Percentiles rank a stretch among this genome's conserved stretches.
Evolutionary conservation across 2,329 filamentous ascomycete genomes (phyloP).

Genomic region (Talaromyces atroroseus): DNA sequence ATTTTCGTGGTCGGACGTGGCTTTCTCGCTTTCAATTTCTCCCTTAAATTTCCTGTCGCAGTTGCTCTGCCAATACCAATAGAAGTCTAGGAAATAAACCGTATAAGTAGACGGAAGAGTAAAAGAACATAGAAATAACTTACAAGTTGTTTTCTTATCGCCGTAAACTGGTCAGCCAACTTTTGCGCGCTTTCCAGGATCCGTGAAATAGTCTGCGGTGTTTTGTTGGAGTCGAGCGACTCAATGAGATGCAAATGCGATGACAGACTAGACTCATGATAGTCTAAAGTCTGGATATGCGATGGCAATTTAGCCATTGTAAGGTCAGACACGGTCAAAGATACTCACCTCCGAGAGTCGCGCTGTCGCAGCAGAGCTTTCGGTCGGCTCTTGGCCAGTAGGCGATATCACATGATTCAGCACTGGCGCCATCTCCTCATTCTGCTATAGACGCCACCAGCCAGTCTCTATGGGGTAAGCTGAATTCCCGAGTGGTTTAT

Average conservation of each 20-base stretch:
- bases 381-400: not conserved
- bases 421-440: not conserved
- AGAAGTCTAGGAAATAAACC: not conserved
- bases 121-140: constrained; percentile 3
- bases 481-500: not conserved
- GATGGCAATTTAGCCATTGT: not conserved
- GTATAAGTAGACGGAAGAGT: not conserved
- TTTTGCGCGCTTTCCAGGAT: constrained; percentile 37
- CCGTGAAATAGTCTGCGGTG: constrained; percentile 26
- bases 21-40: not conserved
- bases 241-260: constrained; percentile 36
- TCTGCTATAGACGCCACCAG: not conserved
- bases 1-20: not conserved
- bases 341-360: not conserved
- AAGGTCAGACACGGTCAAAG: not conserved
- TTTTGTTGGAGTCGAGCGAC: constrained; percentile 30
- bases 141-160: constrained; percentile 33
- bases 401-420: not conserved
- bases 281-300: not conserved
- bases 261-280: constrained; percentile 29
- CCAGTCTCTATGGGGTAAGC: not conserved
- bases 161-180: constrained; percentile 32
- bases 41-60: not conserved
- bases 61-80: not conserved
- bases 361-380: not conserved